These are phyloP conservation scores for Kodamaea sp. DNA, from an alignment of 1,139 yeast species.

Conservation along the genomic window DNA sequence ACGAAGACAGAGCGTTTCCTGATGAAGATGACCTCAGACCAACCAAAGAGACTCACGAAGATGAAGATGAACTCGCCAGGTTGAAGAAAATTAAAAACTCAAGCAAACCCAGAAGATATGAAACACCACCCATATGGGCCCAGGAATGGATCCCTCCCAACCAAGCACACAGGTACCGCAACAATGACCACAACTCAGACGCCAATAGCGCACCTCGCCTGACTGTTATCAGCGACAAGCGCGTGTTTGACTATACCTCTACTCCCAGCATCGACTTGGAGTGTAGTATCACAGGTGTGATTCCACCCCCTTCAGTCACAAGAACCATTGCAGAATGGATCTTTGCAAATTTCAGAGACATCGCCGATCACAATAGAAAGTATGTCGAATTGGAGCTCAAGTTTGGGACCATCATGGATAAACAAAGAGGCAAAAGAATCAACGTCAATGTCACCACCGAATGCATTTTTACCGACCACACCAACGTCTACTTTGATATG, in stretches of 20 bases:
- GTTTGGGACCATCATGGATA: conserved; percentile 75
- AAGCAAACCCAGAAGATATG: conserved; percentile 63
- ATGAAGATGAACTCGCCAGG: conserved; percentile 17
- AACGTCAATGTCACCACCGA: conserved; percentile 77
- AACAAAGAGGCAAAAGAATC: conserved; percentile 62
- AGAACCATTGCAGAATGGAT: conserved; percentile 87
- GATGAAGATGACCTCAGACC: conserved; percentile 5
- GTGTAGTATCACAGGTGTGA: conserved; percentile 67
- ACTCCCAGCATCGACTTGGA: conserved; percentile 46
- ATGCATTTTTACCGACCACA: conserved; percentile 59
- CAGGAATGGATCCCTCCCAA: conserved; percentile 63
- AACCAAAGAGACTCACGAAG: conserved; percentile 1
- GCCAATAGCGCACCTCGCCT: conserved; percentile 3
- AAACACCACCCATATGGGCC: conserved; percentile 80
- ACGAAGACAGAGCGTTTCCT: conserved; percentile 20
- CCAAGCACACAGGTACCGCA: conserved; percentile 19
- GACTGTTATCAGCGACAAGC: conserved; percentile 20
- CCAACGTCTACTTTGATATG: conserved; percentile 64
- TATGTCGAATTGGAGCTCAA: conserved; percentile 80
- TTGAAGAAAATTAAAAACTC: conserved; percentile 19
- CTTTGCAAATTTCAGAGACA: conserved; percentile 71
- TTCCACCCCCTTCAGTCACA: conserved; percentile 82
- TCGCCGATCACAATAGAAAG: conserved; percentile 59
- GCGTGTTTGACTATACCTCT: conserved; percentile 36
- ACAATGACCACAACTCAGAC: conserved; percentile 8